These are phyloP conservation scores for Sphagnum magellanicum DNA, from an alignment of 228 moss, liverwort and hornwort species.

Conservation along the genomic window DNA sequence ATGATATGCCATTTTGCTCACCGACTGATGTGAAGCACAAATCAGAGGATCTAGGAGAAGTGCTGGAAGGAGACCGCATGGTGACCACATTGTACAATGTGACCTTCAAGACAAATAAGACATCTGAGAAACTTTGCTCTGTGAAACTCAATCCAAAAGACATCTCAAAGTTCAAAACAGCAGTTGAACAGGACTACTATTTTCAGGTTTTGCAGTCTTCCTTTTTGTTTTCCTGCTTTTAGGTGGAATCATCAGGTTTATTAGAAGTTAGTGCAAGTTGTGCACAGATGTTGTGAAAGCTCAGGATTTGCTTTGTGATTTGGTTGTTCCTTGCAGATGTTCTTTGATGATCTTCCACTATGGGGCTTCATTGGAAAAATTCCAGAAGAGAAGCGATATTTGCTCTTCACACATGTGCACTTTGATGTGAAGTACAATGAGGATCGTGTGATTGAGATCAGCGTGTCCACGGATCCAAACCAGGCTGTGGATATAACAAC, in stretches of 20 bases:
- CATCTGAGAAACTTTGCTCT: constrained; percentile 52
- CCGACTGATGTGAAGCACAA: constrained; percentile 65
- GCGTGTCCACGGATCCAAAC: constrained; percentile 45
- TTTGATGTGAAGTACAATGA: constrained; percentile 72
- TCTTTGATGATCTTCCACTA: constrained; percentile 91
- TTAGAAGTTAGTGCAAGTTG: too few relatives aligned
- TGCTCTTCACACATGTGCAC: constrained; percentile 78
- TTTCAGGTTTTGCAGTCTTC: constrained; percentile 55
- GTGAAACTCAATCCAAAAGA: constrained; percentile 39
- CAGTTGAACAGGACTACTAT: constrained; percentile 87
- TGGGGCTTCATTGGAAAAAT: constrained; percentile 90
- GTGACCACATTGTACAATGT: constrained; percentile 83
- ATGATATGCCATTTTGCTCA: constrained; percentile 86
- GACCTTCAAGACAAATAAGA: constrained; percentile 66
- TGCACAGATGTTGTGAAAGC: too few relatives aligned
- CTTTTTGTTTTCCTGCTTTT: background rate
- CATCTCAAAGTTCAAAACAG: constrained; percentile 60
- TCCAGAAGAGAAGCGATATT: constrained; percentile 31
- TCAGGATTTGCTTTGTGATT: too few relatives aligned
- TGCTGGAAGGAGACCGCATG: constrained; percentile 96
- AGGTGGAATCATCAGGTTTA: background rate
- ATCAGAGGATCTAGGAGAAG: constrained; percentile 86
- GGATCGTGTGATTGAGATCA: constrained; percentile 81
- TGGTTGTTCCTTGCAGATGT: constrained; percentile 59
- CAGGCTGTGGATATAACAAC: constrained; percentile 65